Percentiles rank a stretch among this genome's conserved stretches.
These are phyloP conservation scores for Phialophora tarda DNA, from an alignment of 2,329 filamentous ascomycete species.

Conservation along the genomic window DNA sequence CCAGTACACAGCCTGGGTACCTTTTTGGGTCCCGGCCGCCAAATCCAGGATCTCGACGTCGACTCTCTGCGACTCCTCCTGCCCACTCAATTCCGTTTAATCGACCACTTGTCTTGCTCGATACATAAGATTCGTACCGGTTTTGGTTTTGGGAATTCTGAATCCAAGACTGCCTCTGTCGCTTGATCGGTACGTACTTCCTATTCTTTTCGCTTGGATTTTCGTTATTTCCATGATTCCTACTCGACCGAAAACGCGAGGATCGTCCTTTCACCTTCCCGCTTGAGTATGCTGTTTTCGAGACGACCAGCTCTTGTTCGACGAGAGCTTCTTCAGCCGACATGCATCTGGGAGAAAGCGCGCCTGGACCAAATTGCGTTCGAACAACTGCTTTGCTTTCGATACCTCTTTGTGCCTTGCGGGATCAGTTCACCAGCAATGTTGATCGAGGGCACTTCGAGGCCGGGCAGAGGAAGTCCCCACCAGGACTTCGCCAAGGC, in stretches of 20 bases:
- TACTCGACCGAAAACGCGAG: conserved; percentile 23
- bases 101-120: conserved; percentile 1
- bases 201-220: conserved; percentile 2
- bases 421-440: background rate
- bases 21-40: background rate
- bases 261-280: conserved; percentile 22
- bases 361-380: background rate
- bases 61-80: background rate
- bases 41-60: background rate
- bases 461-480: background rate
- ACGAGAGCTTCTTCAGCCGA: background rate
- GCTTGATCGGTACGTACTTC: conserved; percentile 23
- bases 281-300: conserved; percentile 10
- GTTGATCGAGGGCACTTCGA: background rate
- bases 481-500: conserved; percentile 9
- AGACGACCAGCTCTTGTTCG: background rate
- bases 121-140: conserved; percentile 2
- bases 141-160: background rate
- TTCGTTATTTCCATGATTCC: conserved; percentile 19
- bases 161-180: background rate
- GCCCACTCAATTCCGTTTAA: background rate
- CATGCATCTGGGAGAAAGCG: background rate
- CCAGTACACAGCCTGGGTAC: background rate
- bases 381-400: background rate
- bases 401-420: background rate